phyloP scores from a whole-genome alignment of 1,284 basidiomycete species.

The Porogramme epimiltina region DNA sequence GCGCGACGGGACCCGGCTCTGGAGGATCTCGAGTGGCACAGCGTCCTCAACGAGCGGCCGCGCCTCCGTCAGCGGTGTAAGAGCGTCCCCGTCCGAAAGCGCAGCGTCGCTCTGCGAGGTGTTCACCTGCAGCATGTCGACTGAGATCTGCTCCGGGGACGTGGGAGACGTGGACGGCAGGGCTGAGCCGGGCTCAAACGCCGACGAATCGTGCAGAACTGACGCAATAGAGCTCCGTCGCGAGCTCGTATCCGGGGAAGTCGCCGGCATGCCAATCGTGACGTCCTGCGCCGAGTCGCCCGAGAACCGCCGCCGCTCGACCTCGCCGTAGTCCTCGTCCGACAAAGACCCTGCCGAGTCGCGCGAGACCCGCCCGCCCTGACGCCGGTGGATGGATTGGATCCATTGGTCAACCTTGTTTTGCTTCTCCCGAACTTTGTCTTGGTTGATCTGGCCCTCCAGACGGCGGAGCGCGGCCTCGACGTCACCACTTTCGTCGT shows the following conservation, averaged over 20 bases:
- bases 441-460: slow-evolving; percentile 81
- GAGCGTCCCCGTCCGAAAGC: slow-evolving; percentile 26
- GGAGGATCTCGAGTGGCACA: slow-evolving; percentile 66
- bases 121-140: slow-evolving; percentile 13
- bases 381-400: slow-evolving; percentile 64
- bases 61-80: slow-evolving; percentile 39
- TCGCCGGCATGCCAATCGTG: slow-evolving; percentile 13
- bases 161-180: slow-evolving; percentile 3
- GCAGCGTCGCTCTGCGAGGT: slow-evolving; percentile 6
- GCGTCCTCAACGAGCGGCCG: slow-evolving; percentile 60
- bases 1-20: slow-evolving; percentile 52
- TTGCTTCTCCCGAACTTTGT: slow-evolving; percentile 67
- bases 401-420: slow-evolving; percentile 84
- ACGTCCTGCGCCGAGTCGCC: slow-evolving; percentile 18
- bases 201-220: slow-evolving; percentile 5
- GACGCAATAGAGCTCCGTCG: slow-evolving; percentile 19
- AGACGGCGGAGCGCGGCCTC: slow-evolving; percentile 77
- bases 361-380: slow-evolving; percentile 44
- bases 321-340: slow-evolving; percentile 32
- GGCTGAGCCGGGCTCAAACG: not conserved
- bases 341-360: slow-evolving; percentile 38
- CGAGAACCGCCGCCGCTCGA: slow-evolving; percentile 21
- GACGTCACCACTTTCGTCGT: slow-evolving; percentile 75
- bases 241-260: slow-evolving; percentile 13
- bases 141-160: slow-evolving; percentile 12